A percentile compares a stretch with the other conserved stretches of the same genome.
Evolutionary conservation across 768 basidiomycete genomes (phyloP).

Genomic region (Leccinum fibrillosum): DNA sequence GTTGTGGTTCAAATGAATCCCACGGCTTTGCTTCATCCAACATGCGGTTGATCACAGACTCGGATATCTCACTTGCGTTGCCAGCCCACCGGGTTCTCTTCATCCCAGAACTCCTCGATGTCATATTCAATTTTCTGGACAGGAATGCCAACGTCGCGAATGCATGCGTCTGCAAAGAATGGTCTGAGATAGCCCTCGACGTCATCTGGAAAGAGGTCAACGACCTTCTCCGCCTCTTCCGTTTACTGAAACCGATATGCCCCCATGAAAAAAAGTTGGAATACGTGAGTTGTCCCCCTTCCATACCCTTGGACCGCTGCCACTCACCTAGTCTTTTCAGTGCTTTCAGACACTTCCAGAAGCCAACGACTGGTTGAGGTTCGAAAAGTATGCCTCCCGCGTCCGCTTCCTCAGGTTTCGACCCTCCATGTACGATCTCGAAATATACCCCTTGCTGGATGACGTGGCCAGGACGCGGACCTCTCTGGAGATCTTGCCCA

Average conservation of each 20-base stretch:
- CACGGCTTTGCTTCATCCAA: background rate
- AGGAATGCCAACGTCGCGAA: constrained; percentile 38
- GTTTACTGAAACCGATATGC: constrained; percentile 45
- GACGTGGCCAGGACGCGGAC: constrained; percentile 56
- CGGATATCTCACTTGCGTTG: background rate
- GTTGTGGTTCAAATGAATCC: no score
- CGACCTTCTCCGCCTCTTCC: constrained; percentile 44
- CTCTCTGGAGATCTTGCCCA: constrained; percentile 51
- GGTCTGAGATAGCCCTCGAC: constrained; percentile 58
- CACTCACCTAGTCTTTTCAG: constrained; percentile 25
- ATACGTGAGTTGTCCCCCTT: constrained; percentile 17
- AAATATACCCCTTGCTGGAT: constrained; percentile 34
- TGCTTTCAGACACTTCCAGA: constrained; percentile 40
- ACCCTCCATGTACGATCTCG: constrained; percentile 12
- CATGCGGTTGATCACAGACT: background rate
- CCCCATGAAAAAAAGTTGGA: constrained; percentile 11
- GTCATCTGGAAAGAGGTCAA: constrained; percentile 55
- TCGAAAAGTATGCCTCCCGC: constrained; percentile 51
- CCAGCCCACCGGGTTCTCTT: constrained; percentile 35
- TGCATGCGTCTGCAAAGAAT: constrained; percentile 54
- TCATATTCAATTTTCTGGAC: constrained; percentile 51
- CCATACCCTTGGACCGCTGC: background rate
- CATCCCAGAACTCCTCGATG: constrained; percentile 59
- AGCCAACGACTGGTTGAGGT: constrained; percentile 51
- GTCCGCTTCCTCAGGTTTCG: constrained; percentile 38